Percentiles rank a stretch among this genome's conserved stretches.
These are phyloP conservation scores for Xylaria sp. DNA, from an alignment of 2,329 filamentous ascomycete genomes.

Conservation along the genomic window DNA sequence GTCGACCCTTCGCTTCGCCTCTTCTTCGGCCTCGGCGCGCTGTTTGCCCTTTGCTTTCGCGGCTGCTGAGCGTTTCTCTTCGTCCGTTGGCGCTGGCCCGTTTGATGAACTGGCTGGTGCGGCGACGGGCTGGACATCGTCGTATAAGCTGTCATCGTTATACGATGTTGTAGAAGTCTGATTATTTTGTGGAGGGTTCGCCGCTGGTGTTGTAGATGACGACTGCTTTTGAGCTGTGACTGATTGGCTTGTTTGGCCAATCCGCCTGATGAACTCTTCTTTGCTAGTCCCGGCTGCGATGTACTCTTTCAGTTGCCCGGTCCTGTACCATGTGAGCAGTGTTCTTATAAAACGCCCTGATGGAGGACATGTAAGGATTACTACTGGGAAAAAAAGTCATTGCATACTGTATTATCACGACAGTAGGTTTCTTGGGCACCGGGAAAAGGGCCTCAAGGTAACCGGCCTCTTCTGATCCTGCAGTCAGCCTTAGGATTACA, in stretches of 20 bases:
- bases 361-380: not conserved
- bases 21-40: conserved; percentile 58
- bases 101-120: conserved; percentile 20
- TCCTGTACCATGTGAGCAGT: conserved; percentile 55
- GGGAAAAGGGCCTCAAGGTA: conserved; percentile 87
- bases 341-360: not conserved
- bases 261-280: conserved; percentile 71
- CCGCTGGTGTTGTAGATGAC: conserved; percentile 15
- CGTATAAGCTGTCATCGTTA: conserved; percentile 34
- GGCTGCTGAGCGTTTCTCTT: conserved; percentile 60
- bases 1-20: conserved; percentile 54
- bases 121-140: conserved; percentile 31
- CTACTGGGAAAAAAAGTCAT: not conserved
- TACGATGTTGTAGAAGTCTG: conserved; percentile 27
- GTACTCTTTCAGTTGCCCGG: conserved; percentile 81
- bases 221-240: conserved; percentile 31
- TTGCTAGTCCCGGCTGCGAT: conserved; percentile 71
- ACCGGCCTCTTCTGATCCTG: conserved; percentile 81
- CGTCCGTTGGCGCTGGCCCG: conserved; percentile 49
- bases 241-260: conserved; percentile 57
- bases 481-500: conserved; percentile 74
- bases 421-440: conserved; percentile 77
- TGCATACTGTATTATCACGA: conserved; percentile 79
- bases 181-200: conserved; percentile 16
- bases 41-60: conserved; percentile 59